Evolutionary conservation across 192 early-diverging fungal genomes (phyloP), one percentile per base, ranked within the genome.

Genomic region (Polychytrium aggregatum): DNA sequence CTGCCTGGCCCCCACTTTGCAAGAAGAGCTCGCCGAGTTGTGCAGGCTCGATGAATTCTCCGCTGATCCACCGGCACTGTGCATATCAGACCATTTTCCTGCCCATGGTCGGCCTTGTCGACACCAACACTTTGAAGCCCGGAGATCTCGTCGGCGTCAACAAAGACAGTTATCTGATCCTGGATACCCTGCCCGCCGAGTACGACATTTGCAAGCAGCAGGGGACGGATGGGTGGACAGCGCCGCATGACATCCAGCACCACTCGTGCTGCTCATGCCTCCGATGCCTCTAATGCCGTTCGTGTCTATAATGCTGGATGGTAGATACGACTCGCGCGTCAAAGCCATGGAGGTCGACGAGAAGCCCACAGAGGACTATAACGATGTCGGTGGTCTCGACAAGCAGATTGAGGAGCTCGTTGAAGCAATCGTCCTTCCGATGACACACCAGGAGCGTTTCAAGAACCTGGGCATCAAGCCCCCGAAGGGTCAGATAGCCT

Each of bases 331-430:
- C 66, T 89, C 90, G 26, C 81, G 95, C 37, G 95, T 95, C 34
- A 96, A 96, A 65, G 95, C 92, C 13, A 98, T 98, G 95, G 95
- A 98, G 66, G 95, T 98, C 4, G 95, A 98, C 49, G 95, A 98
- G 63, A 96, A 96, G 68, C 95, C 95, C 14, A 92, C 90, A 16
- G 95, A 98, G 70, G 87, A 88, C 48, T 96, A 94, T 58, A 91
- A 79, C 58, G 95, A 96, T 57, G 63, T 98, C 51, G 95, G 95
- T 41, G 95, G 95, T 20, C 64, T 98, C 24, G 70, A 82, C 21
- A 92, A 98, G 56, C 95, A 98, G 72, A 96, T 98, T 49, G 84
- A 92, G 57, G 95, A 98, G 62, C 60, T 98, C 55, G 85, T 93
- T 40, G 95, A 98, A 62, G 84, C 95, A 14, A 98, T 98, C 65